Evolutionary conservation across 2,329 filamentous ascomycete species (phyloP).

Genomic region (Fusarium chlamydosporum): DNA sequence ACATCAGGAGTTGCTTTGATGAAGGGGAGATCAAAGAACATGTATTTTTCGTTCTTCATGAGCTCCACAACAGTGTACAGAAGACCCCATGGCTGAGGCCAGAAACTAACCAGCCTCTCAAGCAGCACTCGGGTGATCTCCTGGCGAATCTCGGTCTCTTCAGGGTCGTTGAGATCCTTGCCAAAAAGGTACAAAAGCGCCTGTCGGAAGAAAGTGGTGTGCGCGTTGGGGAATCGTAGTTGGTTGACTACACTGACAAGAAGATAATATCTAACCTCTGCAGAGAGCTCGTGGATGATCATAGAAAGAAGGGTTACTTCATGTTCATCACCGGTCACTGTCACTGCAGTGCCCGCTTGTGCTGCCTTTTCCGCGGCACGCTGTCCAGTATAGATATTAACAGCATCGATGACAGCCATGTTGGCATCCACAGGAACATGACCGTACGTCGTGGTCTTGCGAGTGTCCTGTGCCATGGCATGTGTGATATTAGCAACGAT

Average conservation of each 20-base stretch:
- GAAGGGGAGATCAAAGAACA: constrained; percentile 93
- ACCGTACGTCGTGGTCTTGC: constrained; percentile 74
- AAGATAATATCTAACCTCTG: constrained; percentile 87
- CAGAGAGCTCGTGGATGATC: constrained; percentile 79
- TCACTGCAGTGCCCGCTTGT: constrained; percentile 70
- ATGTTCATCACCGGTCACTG: constrained; percentile 58
- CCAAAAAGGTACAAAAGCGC: constrained; percentile 88
- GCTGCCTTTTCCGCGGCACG: constrained; percentile 74
- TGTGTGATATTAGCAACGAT: constrained; percentile 82
- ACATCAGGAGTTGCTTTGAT: constrained; percentile 93
- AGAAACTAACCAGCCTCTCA: constrained; percentile 88
- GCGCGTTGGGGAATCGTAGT: constrained; percentile 87
- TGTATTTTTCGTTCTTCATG: constrained; percentile 89
- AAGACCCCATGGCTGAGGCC: constrained; percentile 96
- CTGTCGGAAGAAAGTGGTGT: constrained; percentile 94
- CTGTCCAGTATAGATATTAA: constrained; percentile 86
- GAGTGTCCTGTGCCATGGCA: constrained; percentile 73
- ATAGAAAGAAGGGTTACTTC: constrained; percentile 82
- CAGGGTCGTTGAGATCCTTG: constrained; percentile 77
- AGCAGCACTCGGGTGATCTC: constrained; percentile 90
- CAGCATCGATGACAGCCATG: constrained; percentile 79
- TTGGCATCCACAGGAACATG: constrained; percentile 78
- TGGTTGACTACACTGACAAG: constrained; percentile 90
- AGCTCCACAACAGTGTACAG: constrained; percentile 90
- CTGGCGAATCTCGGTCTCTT: constrained; percentile 86